A percentile compares a stretch with the other conserved stretches of the same genome.
These are phyloP conservation scores for Paramecium biaurelia DNA, from an alignment of 73 alveolate species.

Conservation along the genomic window DNA sequence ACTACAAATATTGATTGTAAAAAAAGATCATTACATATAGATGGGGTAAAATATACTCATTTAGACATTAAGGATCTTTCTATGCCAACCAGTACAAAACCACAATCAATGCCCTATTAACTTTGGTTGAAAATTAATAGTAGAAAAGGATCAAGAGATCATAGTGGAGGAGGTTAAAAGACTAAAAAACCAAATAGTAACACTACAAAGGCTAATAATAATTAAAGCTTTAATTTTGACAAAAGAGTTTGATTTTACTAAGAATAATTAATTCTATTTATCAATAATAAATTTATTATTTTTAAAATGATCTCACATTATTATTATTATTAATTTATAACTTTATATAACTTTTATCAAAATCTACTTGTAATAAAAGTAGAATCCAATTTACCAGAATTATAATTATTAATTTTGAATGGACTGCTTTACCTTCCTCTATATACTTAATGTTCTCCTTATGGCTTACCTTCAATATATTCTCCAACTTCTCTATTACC, in stretches of 20 bases:
- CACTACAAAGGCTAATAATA: background rate
- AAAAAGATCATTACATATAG: background rate
- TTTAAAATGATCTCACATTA: too few species aligned
- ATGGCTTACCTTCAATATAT: conserved; percentile 77
- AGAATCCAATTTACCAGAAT: background rate
- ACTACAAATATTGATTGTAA: background rate
- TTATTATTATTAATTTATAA: too few species aligned
- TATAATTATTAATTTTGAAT: background rate
- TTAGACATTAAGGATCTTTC: background rate
- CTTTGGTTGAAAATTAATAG: conserved; percentile 11
- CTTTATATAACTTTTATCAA: background rate
- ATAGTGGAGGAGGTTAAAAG: background rate
- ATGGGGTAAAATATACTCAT: background rate
- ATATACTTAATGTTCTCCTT: conserved; percentile 2
- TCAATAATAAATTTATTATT: too few species aligned
- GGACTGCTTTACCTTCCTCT: conserved; percentile 6
- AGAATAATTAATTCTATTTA: background rate
- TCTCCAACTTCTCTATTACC: conserved; percentile 83
- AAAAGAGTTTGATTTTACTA: background rate
- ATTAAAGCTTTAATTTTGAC: conserved; percentile 22
- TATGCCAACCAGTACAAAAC: background rate
- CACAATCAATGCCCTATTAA: background rate
- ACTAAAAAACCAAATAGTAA: background rate
- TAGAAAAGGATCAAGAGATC: conserved; percentile 21
- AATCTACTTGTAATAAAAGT: background rate